Base-by-base conservation (phyloP, 352 stramenopile species). In the Nothophytophthora sp. region DNA sequence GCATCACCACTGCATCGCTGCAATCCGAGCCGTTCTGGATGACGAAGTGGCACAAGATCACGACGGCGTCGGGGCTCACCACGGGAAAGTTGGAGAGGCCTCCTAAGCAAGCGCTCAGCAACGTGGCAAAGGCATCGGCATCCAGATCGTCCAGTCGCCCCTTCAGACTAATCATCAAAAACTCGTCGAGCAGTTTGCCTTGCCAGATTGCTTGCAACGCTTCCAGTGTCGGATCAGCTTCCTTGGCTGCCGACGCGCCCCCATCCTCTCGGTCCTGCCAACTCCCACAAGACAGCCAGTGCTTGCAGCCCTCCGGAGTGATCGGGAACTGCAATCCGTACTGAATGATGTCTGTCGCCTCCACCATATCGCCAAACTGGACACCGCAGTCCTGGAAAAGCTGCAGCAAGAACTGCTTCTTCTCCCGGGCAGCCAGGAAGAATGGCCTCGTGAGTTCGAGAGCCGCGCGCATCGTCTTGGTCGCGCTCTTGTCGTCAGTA, bases 151-250 rank as follows among this genome's bases (percentile, higher is more conserved):
- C 78, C 13, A 89, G 70, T 18, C 78, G 67, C n/a, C 75, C 79
- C 45, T 89, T 85, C 19, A 92, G 50, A 49, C 78, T 90, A 45
- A 88, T 88, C 70, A 90, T 73, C 40, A 92, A 55, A 34, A 92
- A 90, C 39, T 92, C 81, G 48, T 92, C 81, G 13, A 92, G 47
- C 10, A 92, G 36, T 24, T 92, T 92, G 18, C 81, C 79, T 30
- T 76, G 68, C 81, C 81, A 92, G 37, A 92, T 75, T 13, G 78
- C 75, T 39, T 61, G 32, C 32, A 86, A 53, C 3, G 61, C 63
- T 9, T 64, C 50, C 8, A 79, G 56, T 27, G 42, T 68, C 10
- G 33, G 41, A 37, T 64, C 34, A 2, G 29, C 39, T 39, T 54
- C 22, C n/a, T 54, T 36, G 0, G 7, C 50, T 0, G 22, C 27